These are phyloP conservation scores for Porogramme epimiltina DNA, from an alignment of 1,284 basidiomycete genomes.

Conservation along the genomic window DNA sequence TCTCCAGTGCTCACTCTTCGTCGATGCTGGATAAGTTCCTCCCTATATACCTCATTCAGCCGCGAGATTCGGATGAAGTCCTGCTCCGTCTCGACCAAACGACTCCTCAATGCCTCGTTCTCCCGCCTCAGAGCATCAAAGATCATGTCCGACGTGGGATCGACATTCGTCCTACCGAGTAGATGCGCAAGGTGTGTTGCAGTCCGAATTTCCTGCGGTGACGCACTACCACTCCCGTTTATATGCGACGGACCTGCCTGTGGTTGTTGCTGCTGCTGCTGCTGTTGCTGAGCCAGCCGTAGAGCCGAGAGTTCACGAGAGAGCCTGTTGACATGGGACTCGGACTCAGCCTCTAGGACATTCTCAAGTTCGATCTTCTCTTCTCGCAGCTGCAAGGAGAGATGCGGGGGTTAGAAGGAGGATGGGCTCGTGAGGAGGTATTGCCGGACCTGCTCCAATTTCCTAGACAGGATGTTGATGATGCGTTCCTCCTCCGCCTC, in stretches of 20 bases:
- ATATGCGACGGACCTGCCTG: constrained; percentile 22
- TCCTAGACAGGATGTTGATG: constrained; percentile 76
- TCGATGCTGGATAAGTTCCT: constrained; percentile 77
- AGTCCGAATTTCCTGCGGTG: constrained; percentile 30
- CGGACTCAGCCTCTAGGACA: constrained; percentile 75
- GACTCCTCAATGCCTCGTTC: constrained; percentile 68
- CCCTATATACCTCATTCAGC: constrained; percentile 78
- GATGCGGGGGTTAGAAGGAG: constrained; percentile 3
- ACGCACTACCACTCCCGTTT: constrained; percentile 35
- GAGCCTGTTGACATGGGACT: constrained; percentile 75
- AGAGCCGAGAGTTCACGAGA: constrained; percentile 70
- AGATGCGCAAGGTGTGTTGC: constrained; percentile 18
- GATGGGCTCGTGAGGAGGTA: constrained; percentile 6
- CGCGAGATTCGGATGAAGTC: constrained; percentile 72
- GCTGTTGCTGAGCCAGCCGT: constrained; percentile 51
- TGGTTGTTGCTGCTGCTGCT: constrained; percentile 29
- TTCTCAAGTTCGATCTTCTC: constrained; percentile 85
- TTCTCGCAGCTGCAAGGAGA: constrained; percentile 58
- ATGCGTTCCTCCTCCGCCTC: constrained; percentile 88
- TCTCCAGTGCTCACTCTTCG: constrained; percentile 60
- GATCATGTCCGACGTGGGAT: constrained; percentile 63
- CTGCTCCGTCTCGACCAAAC: constrained; percentile 70
- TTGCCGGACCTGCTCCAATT: constrained; percentile 69
- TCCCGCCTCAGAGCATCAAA: constrained; percentile 74
- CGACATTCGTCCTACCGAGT: constrained; percentile 36